Evolutionary conservation across 768 basidiomycete genomes (phyloP).

Genomic region (Gelatoporia subvermispora): DNA sequence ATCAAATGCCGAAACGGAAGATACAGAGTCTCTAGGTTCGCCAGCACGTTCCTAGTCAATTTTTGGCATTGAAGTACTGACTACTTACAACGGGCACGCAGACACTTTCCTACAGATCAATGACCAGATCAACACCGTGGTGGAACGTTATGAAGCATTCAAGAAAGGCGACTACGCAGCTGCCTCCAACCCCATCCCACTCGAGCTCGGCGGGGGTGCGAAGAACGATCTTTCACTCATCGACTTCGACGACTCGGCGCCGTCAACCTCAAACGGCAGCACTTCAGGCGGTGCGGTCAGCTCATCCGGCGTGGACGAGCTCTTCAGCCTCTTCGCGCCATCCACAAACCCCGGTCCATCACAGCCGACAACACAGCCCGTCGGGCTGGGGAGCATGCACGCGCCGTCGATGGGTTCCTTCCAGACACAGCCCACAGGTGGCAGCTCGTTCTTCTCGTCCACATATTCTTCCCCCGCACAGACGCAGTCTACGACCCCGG

Average conservation of each 20-base stretch:
- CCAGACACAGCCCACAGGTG: not conserved
- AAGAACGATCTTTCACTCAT: conserved; percentile 52
- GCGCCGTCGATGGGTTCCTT: not conserved
- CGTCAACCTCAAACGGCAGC: conserved; percentile 15
- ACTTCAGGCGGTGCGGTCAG: conserved; percentile 14
- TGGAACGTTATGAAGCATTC: conserved; percentile 89
- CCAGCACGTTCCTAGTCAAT: not conserved
- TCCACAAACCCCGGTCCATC: not conserved
- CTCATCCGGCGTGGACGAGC: conserved; percentile 42
- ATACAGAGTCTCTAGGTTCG: conserved; percentile 83
- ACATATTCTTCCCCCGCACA: not conserved
- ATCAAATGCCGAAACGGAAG: conserved; percentile 84
- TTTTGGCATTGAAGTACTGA: not conserved
- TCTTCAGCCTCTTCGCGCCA: conserved; percentile 56
- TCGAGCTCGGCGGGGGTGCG: conserved; percentile 42
- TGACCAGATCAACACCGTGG: conserved; percentile 93
- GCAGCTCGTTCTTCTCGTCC: too few species aligned
- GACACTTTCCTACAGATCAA: conserved; percentile 95
- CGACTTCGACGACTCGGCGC: conserved; percentile 63
- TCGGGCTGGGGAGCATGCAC: conserved; percentile 1
- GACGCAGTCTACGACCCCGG: not conserved
- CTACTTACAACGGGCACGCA: conserved; percentile 23
- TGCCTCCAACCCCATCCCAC: conserved; percentile 64
- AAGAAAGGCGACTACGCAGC: conserved; percentile 82
- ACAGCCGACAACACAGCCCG: conserved; percentile 1